Conservation (phyloP, 495 filamentous ascomycete genomes). For the Daldinia vernicosa region DNA sequence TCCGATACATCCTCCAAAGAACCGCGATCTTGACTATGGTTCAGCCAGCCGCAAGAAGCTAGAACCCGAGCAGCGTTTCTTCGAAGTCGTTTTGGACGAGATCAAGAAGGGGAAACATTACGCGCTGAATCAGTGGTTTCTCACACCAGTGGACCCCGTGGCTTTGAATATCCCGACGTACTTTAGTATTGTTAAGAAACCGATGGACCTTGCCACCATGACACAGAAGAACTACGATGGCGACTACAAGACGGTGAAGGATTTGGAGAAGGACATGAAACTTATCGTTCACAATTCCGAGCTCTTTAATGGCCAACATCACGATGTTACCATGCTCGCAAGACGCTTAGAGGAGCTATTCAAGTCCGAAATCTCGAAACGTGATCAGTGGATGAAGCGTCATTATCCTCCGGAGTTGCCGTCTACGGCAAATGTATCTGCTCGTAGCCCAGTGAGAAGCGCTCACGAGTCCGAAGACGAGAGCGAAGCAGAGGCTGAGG, state of each 20-base stretch:
- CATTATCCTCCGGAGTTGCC: conserved; percentile 70
- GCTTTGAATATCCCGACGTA: conserved; percentile 94
- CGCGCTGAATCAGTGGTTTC: conserved; percentile 72
- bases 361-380: conserved; percentile 74
- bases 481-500: conserved; percentile 50
- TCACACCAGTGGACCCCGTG: conserved; percentile 88
- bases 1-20: conserved; percentile 89
- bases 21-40: conserved; percentile 85
- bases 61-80: conserved; percentile 87
- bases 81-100: conserved; percentile 81
- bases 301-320: conserved; percentile 86
- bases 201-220: conserved; percentile 91
- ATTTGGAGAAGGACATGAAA: conserved; percentile 83
- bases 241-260: conserved; percentile 83
- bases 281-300: conserved; percentile 90
- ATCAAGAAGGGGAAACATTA: conserved; percentile 77
- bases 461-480: conserved; percentile 68
- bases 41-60: conserved; percentile 89
- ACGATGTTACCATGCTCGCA: conserved; percentile 75
- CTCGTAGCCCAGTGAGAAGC: conserved; percentile 55
- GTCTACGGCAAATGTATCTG: conserved; percentile 51
- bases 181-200: conserved; percentile 91
- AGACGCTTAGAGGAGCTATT: conserved; percentile 76
- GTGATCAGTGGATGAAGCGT: conserved; percentile 77
- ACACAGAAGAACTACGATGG: conserved; percentile 76